phyloP scores from a whole-genome alignment of 169 alveolate genomes.

The Theileria equi region DNA sequence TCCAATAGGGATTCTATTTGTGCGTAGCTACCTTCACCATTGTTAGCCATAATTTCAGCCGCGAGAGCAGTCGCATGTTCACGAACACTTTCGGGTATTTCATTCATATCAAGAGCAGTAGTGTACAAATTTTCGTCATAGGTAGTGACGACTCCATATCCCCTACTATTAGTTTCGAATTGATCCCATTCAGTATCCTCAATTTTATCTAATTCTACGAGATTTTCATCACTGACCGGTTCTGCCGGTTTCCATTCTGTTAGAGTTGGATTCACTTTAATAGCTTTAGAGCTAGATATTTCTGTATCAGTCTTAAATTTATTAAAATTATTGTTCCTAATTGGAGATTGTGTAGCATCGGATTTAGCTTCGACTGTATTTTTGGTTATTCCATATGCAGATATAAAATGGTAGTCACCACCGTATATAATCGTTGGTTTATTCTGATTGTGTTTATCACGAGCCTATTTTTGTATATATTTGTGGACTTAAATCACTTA shows the following conservation, averaged over 20 bases:
- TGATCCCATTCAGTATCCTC: constrained; percentile 54
- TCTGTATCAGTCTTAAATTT: constrained; percentile 60
- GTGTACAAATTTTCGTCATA: constrained; percentile 75
- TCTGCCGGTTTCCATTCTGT: constrained; percentile 46
- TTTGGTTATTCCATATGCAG: constrained; percentile 11
- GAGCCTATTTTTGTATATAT: neutral
- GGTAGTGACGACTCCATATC: constrained; percentile 46
- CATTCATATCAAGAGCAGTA: constrained; percentile 64
- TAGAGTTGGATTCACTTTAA: constrained; percentile 11
- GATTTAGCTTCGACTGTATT: neutral
- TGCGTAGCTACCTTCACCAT: constrained; percentile 64
- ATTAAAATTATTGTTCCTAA: neutral
- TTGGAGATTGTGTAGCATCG: neutral
- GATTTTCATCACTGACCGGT: constrained; percentile 36
- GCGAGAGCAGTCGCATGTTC: constrained; percentile 69
- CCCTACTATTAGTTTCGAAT: constrained; percentile 51
- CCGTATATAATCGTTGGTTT: constrained; percentile 28
- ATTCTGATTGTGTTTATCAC: neutral
- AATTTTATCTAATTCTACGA: constrained; percentile 18
- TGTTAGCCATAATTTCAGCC: constrained; percentile 62
- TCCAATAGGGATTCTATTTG: constrained; percentile 60
- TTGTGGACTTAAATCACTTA: neutral
- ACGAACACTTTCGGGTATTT: constrained; percentile 66
- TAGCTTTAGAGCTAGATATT: constrained; percentile 27
- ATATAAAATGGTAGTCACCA: constrained; percentile 29